Conservation (phyloP, 176 grass and related monocot genomes). For the Phragmites australis region DNA sequence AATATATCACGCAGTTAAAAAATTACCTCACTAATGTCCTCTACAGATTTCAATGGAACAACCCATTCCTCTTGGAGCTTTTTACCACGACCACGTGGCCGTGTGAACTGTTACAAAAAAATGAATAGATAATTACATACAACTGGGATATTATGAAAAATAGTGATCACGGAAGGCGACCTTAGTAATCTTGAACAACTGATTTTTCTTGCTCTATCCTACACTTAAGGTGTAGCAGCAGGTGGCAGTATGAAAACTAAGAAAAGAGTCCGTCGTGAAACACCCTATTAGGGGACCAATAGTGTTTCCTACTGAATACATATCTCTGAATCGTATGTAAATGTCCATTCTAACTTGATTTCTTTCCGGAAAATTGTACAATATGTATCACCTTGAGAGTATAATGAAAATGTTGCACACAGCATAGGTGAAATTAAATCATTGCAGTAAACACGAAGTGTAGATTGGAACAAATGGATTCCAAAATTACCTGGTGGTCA, state of each 20-base stretch:
- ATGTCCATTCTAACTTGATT: background rate
- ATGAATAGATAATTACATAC: background rate
- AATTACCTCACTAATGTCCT: slow-evolving; percentile 74
- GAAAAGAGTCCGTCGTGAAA: background rate
- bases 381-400: background rate
- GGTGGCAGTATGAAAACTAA: background rate
- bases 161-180: slow-evolving; percentile 1
- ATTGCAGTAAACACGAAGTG: background rate
- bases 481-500: slow-evolving; percentile 58
- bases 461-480: background rate
- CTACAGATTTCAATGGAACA: slow-evolving; percentile 68
- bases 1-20: background rate
- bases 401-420: slow-evolving; percentile 7
- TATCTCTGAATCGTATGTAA: background rate
- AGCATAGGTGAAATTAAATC: background rate
- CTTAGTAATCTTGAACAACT: background rate
- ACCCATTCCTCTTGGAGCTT: slow-evolving; percentile 91
- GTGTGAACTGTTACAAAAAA: slow-evolving; percentile 62
- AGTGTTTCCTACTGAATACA: background rate
- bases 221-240: background rate
- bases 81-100: slow-evolving; percentile 62
- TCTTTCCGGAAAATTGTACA: background rate
- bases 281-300: background rate
- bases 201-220: background rate
- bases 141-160: slow-evolving; percentile 10